Conservation (phyloP, 164 flowering plant species). For the Annona cherimola region DNA sequence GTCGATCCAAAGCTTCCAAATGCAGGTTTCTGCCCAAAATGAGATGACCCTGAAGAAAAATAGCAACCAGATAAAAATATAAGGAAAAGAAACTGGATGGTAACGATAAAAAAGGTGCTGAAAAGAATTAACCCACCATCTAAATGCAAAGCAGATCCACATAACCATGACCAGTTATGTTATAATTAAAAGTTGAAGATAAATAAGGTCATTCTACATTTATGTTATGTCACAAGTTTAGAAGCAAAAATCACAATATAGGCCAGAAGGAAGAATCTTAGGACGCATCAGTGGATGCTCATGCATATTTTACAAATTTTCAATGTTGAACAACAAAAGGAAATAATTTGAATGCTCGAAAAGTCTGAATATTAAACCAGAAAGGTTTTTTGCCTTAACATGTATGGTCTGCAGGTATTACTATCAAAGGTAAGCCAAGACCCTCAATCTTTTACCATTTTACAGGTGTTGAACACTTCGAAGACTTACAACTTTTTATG, state of each 20-base stretch:
- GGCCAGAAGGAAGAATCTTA: background rate
- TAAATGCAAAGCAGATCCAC: background rate
- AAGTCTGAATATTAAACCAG: background rate
- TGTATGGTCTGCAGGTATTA: background rate
- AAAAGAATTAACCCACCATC: background rate
- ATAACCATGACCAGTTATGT: background rate
- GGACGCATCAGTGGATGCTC: background rate
- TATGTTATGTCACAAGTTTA: background rate
- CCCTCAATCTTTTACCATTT: background rate
- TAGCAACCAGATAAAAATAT: background rate
- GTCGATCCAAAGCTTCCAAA: conserved; percentile 83
- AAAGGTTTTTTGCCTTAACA: too few relatives aligned
- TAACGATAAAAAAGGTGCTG: background rate
- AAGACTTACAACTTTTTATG: background rate
- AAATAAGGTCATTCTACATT: background rate
- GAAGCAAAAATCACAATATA: background rate
- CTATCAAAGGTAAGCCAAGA: background rate
- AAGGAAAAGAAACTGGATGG: background rate
- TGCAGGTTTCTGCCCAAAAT: conserved; percentile 69
- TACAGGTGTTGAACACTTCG: background rate
- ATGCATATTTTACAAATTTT: background rate
- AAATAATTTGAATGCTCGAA: background rate
- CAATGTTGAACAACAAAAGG: background rate
- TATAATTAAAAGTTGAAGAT: background rate
- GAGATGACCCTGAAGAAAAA: conserved; percentile 26